Conservation (phyloP, 176 grass and related monocot genomes). For the Aegilops bicornis region DNA sequence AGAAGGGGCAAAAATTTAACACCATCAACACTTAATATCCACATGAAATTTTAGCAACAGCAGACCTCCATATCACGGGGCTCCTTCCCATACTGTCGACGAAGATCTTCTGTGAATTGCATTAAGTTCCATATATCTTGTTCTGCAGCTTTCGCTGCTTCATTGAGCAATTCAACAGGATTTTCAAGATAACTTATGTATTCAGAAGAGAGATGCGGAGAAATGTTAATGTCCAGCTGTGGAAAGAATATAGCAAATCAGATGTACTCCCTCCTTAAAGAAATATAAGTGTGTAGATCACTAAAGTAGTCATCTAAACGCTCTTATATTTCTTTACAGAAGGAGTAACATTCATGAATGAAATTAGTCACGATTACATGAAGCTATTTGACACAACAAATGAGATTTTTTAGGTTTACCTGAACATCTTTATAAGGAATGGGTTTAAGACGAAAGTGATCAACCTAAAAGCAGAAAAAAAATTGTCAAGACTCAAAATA, state of each 20-base stretch:
- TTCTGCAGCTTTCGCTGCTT: slow-evolving; percentile 78
- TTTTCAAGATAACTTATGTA: slow-evolving; percentile 97
- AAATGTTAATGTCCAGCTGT: slow-evolving; percentile 86
- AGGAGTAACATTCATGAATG: background rate
- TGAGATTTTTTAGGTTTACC: slow-evolving; percentile 34
- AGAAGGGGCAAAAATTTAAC: slow-evolving; percentile 12
- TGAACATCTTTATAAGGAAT: slow-evolving; percentile 81
- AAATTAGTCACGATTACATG: slow-evolving; percentile 8
- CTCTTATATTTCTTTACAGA: too few species aligned
- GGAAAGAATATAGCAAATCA: slow-evolving; percentile 27
- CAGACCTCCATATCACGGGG: slow-evolving; percentile 90
- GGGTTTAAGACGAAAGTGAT: slow-evolving; percentile 79
- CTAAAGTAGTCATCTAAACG: too few species aligned
- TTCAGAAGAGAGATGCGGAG: slow-evolving; percentile 82
- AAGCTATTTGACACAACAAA: slow-evolving; percentile 30
- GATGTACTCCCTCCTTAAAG: background rate
- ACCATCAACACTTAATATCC: background rate
- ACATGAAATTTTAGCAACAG: slow-evolving; percentile 27
- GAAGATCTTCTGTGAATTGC: slow-evolving; percentile 82
- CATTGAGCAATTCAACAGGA: slow-evolving; percentile 84
- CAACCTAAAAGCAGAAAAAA: slow-evolving; percentile 58
- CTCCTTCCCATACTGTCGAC: slow-evolving; percentile 78
- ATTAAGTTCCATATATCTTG: slow-evolving; percentile 84
- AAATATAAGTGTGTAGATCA: too few species aligned
- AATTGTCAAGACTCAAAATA: slow-evolving; percentile 32